Percentiles rank a stretch among this genome's conserved stretches.
These are phyloP conservation scores for Colletotrichum coccodes DNA, from an alignment of 2,329 filamentous ascomycete genomes.

Conservation along the genomic window DNA sequence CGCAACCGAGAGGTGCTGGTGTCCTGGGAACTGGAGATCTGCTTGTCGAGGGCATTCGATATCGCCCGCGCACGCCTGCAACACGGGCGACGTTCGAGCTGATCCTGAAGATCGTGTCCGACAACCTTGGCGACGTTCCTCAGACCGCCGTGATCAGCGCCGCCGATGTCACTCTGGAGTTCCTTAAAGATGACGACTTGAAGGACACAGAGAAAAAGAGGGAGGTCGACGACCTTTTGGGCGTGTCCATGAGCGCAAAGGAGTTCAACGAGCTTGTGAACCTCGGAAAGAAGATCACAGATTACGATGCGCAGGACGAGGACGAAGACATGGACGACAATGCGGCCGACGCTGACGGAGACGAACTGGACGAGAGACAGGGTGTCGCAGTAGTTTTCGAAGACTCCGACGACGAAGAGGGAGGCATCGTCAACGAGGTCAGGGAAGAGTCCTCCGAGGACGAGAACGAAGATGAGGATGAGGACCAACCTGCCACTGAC, in stretches of 20 bases:
- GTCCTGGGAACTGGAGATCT: constrained; percentile 87
- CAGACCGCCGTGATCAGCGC: constrained; percentile 93
- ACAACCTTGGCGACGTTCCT: constrained; percentile 89
- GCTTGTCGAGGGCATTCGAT: constrained; percentile 89
- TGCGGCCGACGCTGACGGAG: constrained; percentile 70
- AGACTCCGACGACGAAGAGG: constrained; percentile 87
- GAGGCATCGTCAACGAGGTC: constrained; percentile 83
- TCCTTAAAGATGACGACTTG: constrained; percentile 92
- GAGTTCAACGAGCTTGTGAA: constrained; percentile 98
- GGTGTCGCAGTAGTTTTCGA: constrained; percentile 98
- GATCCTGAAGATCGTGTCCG: constrained; percentile 90
- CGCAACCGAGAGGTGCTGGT: constrained; percentile 76
- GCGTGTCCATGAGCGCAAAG: constrained; percentile 83
- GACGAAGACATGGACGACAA: constrained; percentile 86
- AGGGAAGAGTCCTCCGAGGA: constrained; percentile 88
- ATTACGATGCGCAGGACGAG: constrained; percentile 96
- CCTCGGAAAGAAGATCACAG: constrained; percentile 97
- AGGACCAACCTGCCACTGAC: constrained; percentile 65
- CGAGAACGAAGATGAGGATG: constrained; percentile 75
- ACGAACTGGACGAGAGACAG: constrained; percentile 91
- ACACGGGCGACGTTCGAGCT: constrained; percentile 95
- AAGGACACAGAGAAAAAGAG: constrained; percentile 99
- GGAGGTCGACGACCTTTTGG: constrained; percentile 92
- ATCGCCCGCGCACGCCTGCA: constrained; percentile 89
- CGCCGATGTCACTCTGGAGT: constrained; percentile 90